Conservation (phyloP, 257 asterid genomes). For the Gardenia jasminoides region DNA sequence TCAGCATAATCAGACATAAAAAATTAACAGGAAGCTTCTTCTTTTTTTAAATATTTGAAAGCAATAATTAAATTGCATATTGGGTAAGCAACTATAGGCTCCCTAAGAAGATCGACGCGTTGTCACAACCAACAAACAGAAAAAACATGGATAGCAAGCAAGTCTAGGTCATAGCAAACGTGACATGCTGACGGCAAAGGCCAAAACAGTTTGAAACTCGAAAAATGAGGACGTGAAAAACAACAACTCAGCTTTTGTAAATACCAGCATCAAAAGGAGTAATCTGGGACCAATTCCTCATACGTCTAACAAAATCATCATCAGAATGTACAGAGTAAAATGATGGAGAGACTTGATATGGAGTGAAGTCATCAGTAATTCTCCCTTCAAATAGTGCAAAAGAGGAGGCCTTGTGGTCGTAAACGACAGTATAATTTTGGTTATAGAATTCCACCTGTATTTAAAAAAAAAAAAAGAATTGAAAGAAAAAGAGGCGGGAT, state of each 20-base stretch:
- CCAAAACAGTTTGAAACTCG: not conserved
- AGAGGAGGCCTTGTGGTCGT: slow-evolving; percentile 11
- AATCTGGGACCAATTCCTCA: slow-evolving; percentile 15
- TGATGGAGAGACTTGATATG: slow-evolving; percentile 11
- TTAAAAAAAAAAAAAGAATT: too few species aligned
- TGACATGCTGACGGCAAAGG: not conserved
- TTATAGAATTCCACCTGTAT: slow-evolving; percentile 9
- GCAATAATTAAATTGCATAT: not conserved
- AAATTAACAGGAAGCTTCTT: not conserved
- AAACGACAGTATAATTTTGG: slow-evolving; percentile 2
- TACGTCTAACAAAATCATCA: slow-evolving; percentile 4
- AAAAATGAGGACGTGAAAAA: not conserved
- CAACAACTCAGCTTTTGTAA: not conserved
- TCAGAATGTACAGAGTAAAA: slow-evolving; percentile 2
- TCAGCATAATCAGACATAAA: not conserved
- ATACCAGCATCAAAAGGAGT: slow-evolving; percentile 17
- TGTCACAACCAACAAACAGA: not conserved
- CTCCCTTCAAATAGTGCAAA: slow-evolving; percentile 15
- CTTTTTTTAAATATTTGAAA: not conserved
- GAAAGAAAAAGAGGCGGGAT: not conserved
- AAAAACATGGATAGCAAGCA: not conserved
- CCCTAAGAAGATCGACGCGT: not conserved
- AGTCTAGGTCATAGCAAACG: not conserved
- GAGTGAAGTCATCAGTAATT: slow-evolving; percentile 2
- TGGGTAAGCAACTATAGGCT: not conserved